Evolutionary conservation across 345 rosid genomes (phyloP), one percentile per base, ranked within the genome.

Genomic region (Eucalyptus marginata): DNA sequence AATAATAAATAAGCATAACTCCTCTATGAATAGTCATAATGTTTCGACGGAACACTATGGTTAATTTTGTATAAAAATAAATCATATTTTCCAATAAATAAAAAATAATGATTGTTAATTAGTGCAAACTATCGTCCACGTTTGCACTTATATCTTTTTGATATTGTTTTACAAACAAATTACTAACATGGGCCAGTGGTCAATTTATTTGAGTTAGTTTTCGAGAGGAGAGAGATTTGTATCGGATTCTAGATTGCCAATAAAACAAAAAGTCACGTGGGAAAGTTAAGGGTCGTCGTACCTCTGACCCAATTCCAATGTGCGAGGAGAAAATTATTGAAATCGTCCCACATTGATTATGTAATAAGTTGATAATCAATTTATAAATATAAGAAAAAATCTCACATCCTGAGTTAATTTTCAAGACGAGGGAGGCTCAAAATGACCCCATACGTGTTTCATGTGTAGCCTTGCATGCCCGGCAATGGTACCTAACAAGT

Each of bases 1-100:
- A 51, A 51, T 16, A 51, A 51, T 52, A 52, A 18, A 52, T 52
- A 52, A 18, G 10, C 56, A 52, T 52, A 52, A 52, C 0, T 3
- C 24, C 24, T 52, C 7, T 0, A 1, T 1, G 0, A 18, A 3
- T 52, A 18, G 24, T 52, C 24, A 52, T 52, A 52, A 52, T 18
- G 0, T 52, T 52, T 52, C 1, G 1, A 7, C 0, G 1, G 0
- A 1, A 52, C 0, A 20, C 10, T 7, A 52, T 52, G 25, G 25
- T 7, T 52, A 20, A 20, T 52, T 52, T 0, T 20, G 1, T 8
- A 1, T 52, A 52, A 20, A 52, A 52, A 20, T 7, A 20, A 52
- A 52, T 18, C 2, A 0, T 0, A 18, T 0, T 18, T 0, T 52
- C 8, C 10, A 52, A 52, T 52, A 52, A 18, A 52, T 52, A 52